Evolutionary conservation across 495 filamentous ascomycete genomes (phyloP), one percentile per base, ranked within the genome.

Genomic region (Astrothelium subdiscretum): DNA sequence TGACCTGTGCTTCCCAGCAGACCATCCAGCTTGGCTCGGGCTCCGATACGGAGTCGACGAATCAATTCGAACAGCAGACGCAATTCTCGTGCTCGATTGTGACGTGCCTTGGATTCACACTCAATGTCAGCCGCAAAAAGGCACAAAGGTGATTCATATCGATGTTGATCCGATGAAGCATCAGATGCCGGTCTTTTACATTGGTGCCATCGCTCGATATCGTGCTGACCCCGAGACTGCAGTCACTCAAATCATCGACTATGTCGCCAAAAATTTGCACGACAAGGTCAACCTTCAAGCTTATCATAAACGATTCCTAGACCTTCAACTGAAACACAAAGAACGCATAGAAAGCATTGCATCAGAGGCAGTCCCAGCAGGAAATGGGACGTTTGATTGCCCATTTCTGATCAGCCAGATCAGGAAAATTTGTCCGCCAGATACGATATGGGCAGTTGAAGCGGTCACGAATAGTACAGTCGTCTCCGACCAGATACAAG

Each of bases 1-100:
- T 69, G 92, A 97, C 71, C 92, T 97, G 92, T 95, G 90, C 69
- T 97, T 97, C 74, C 92, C 92, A 3, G 87, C 85, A 2, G 79
- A 92, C 59, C 91, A 96, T 63, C 76, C 78, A 0, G 83, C 76
- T 8, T 87, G 85, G 79, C 71, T 96, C 27, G 90, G 92, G 2
- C 70, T 95, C 65, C 78, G 84, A 64, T 96, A 85, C 66, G 90
- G 91, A 11, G 77, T 83, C 2, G 90, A 96, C 40, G 85, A 89
- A 18, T 75, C 77, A 6, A 88, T 96, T 65, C 79, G 76, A 51
- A 85, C 84, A 3, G 88, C 92, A 0, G 92, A 96, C 70, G 81
- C 88, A 27, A 96, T 97, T 64, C 65, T 97, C 2, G 84, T 96
- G 8, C 72, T 94, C 44, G 90, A 97, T 71, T 95, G 91, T 65